These are phyloP conservation scores for Epichloe aotearoae DNA, from an alignment of 2,329 filamentous ascomycete genomes.

Conservation along the genomic window DNA sequence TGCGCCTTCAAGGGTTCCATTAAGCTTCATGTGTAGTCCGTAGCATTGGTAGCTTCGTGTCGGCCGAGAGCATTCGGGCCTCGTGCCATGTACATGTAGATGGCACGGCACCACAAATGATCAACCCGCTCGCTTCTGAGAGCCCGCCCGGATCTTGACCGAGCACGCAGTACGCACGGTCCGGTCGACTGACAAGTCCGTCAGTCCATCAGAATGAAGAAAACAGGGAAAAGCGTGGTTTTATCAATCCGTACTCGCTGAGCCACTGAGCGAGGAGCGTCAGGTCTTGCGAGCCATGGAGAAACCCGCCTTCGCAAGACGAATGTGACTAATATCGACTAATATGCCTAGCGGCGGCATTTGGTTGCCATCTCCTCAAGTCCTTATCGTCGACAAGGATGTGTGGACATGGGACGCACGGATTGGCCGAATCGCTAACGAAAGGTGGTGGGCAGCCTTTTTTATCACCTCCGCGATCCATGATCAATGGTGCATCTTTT, in stretches of 20 bases:
- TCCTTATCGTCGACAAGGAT: slow-evolving; percentile 7
- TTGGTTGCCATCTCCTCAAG: slow-evolving; percentile 4
- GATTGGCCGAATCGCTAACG: not conserved
- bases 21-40: not conserved
- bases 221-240: not conserved
- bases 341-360: slow-evolving; percentile 7
- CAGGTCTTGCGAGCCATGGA: not conserved
- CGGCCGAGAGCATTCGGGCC: slow-evolving; percentile 4
- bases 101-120: slow-evolving; percentile 3
- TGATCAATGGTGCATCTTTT: not conserved
- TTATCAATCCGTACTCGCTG: not conserved
- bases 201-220: slow-evolving; percentile 1
- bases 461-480: not conserved
- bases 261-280: not conserved
- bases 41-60: not conserved
- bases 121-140: not conserved
- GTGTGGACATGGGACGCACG: not conserved
- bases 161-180: slow-evolving; percentile 3
- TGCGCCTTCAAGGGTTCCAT: not conserved
- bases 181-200: slow-evolving; percentile 1
- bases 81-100: slow-evolving; percentile 1
- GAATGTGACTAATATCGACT: not conserved
- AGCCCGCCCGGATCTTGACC: slow-evolving; percentile 3
- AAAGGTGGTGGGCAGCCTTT: not conserved
- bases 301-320: slow-evolving; percentile 1